Base-by-base conservation (phyloP, 169 alveolate species). In the Perkinsus chesapeaki region DNA sequence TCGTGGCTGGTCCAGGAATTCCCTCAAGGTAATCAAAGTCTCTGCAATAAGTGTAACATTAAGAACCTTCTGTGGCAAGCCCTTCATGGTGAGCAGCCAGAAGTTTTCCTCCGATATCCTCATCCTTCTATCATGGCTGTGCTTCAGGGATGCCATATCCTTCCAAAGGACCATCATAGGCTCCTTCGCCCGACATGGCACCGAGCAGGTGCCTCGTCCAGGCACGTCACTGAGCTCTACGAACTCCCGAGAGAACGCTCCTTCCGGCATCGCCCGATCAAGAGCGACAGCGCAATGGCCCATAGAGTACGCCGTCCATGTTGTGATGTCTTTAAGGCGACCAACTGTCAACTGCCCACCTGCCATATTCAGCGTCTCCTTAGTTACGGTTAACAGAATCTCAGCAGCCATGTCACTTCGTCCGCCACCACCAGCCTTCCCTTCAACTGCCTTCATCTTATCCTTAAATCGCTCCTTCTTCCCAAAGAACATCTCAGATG, bases 101-200 rank as follows among this genome's bases (percentile, higher is more conserved):
- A 91, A 91, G 37, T 91, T 91, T 31, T 91, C 92, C 31, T 39
- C 36, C 72, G 39, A 27, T n/a, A 39, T 9, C 31, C 73, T 23
- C 92, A 91, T 91, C 92, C 39, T 91, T 39, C 39, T 39, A 37
- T 91, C 92, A 37, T 91, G 92, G 37, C 23, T 27, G 72, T 91
- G 92, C 73, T 91, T 23, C 38, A 91, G 20, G 39, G 39, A 39
- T 31, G 73, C 39, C 73, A 39, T 39, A 36, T 91, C 92, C 92
- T 37, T 39, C 92, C 73, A 91, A 48, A 91, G 20, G 73, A 39
- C 36, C 47, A 39, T 36, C 72, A 91, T 27, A 48, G 92, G 92
- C 92, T 91, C 92, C 36, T 39, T 39, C 34, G 92, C 73, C 31
- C 92, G 48, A 3, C 73, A 39, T 16, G 92, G 92, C n/a, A 91